Evolutionary conservation across 2,329 filamentous ascomycete species (phyloP), one percentile per base, ranked within the genome.

Genomic region (Teratosphaeriaceae sp.): DNA sequence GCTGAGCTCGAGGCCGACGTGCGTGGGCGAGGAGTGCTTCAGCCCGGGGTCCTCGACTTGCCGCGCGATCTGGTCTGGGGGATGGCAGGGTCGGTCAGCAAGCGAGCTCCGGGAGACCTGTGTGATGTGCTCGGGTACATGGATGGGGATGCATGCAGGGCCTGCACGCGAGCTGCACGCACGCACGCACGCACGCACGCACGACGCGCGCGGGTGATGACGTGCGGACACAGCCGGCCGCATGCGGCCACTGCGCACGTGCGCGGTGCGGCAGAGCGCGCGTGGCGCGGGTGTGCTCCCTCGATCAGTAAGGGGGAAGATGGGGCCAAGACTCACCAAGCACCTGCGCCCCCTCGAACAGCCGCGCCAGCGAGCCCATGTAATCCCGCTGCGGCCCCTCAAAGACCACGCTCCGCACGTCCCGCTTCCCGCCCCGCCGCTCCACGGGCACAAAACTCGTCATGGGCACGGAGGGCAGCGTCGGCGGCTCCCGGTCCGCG

Each of bases 11-110:
- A 98, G 78, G 8, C 92, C 92, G 41, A 98, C 89, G 61, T 96
- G 89, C 7, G 92, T 97, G 58, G 88, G 88, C 55, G 89, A 90
- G 15, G 88, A 88, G 65, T 92, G 87, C 54, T 86, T 85, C 42
- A 97, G 76, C 8, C 90, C 90, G 5, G 90, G 90, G 60, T 97
- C 90, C 62, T 96, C 90, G 36, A 96, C 88, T 71, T 96, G 90
- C 52, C 90, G 85, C 41, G 89, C 88, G 64, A 97, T 90, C 79
- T 94, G 87, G 72, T 96, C 88, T 94, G 56, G 29, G 38, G 22
- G 16, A 20, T 27, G n/a, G n/a, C n/a, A n/a, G n/a, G n/a, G n/a
- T 27, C 27, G 5, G 33, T 46, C 26, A 42, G 42, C 31, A 38
- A 38, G 20, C 15, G 20, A 22, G 15, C 24, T 18, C 24, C 24